These are phyloP conservation scores for Closterium sp. DNA, from an alignment of 139 green algal genomes.

Conservation along the genomic window DNA sequence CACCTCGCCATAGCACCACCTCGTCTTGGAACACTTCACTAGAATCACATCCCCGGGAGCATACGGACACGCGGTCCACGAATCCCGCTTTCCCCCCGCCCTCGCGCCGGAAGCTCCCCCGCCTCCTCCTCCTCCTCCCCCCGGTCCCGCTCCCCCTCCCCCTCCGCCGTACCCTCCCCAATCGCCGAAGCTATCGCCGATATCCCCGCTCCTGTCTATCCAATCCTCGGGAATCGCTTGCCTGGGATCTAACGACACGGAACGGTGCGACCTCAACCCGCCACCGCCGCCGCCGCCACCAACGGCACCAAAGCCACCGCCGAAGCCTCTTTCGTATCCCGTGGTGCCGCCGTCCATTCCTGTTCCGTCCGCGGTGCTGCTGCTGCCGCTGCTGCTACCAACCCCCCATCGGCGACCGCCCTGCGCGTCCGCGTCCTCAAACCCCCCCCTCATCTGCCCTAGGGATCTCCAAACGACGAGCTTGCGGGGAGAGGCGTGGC, in stretches of 20 bases:
- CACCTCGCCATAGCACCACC: slow-evolving; percentile 1
- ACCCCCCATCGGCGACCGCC: background rate
- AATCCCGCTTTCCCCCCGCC: background rate
- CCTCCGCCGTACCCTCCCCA: background rate
- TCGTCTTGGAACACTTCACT: background rate
- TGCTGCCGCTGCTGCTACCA: background rate
- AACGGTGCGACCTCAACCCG: background rate
- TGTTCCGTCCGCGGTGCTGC: background rate
- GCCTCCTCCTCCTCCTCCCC: background rate
- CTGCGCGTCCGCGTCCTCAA: background rate
- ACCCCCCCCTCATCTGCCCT: background rate
- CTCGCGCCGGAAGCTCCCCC: background rate
- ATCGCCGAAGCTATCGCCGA: background rate
- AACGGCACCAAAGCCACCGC: background rate
- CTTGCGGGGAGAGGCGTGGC: background rate
- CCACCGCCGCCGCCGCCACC: background rate
- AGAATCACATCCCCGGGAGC: background rate
- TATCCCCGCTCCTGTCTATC: background rate
- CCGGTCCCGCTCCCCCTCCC: background rate
- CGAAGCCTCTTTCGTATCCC: background rate
- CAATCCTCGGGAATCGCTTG: background rate
- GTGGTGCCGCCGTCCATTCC: background rate
- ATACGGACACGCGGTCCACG: background rate
- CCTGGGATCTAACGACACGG: background rate
- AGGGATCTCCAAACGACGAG: background rate